A percentile compares a stretch with the other conserved stretches of the same genome.
Evolutionary conservation across 352 stramenopile genomes (phyloP).

Genomic region (Poterioochromonas sp.): DNA sequence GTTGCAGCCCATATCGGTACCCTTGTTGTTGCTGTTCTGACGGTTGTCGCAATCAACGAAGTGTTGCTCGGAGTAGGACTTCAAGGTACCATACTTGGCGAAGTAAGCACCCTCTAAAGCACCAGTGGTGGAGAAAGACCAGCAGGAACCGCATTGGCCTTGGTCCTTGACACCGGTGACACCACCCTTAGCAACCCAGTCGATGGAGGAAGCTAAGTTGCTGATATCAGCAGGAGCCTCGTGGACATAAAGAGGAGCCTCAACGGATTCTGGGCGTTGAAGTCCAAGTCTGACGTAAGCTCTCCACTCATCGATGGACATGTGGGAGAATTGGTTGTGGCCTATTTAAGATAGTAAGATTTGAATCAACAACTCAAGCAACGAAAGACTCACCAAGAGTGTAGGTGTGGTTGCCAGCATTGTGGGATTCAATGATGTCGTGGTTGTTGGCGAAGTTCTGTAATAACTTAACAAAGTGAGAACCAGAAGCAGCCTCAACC

Average conservation of each 20-base stretch:
- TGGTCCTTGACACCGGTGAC: constrained; percentile 97
- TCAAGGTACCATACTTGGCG: constrained; percentile 75
- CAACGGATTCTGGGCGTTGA: constrained; percentile 14
- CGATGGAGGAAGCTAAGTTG: constrained; percentile 61
- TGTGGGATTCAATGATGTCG: constrained; percentile 22
- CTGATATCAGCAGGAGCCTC: constrained; percentile 45
- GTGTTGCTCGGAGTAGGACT: constrained; percentile 36
- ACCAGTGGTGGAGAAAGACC: constrained; percentile 95
- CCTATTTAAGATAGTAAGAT: too few relatives aligned
- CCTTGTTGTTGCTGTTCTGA: not conserved
- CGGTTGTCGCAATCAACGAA: constrained; percentile 19
- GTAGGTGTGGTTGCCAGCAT: not conserved
- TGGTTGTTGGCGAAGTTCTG: constrained; percentile 21
- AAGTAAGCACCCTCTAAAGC: constrained; percentile 92
- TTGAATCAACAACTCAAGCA: too few relatives aligned
- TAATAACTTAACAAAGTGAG: constrained; percentile 1
- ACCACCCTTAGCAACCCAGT: constrained; percentile 84
- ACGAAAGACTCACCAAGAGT: too few relatives aligned
- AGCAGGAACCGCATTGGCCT: constrained; percentile 93
- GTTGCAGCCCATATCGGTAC: not conserved
- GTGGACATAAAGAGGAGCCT: constrained; percentile 43
- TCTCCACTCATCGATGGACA: constrained; percentile 88
- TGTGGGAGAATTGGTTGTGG: constrained; percentile 85
- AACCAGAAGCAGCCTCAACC: not conserved
- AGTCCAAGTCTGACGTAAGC: constrained; percentile 56